Evolutionary conservation across 148 eudicot genomes (phyloP).

Genomic region (Chenopodium formosanum): DNA sequence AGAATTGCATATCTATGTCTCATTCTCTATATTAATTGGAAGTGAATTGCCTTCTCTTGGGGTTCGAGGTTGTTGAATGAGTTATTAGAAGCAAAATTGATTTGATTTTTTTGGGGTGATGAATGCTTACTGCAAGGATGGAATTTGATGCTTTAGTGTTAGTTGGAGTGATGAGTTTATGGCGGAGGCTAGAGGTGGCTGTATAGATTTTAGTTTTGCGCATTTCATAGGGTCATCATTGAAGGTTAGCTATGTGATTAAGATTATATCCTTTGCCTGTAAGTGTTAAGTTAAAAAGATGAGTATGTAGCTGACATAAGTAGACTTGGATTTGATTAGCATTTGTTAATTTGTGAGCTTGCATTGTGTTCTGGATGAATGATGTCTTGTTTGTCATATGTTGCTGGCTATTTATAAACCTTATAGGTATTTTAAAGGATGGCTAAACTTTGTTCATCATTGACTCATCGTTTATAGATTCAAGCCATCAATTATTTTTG

Average conservation of each 20-base stretch:
- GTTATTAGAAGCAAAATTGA: not conserved
- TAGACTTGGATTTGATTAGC: not conserved
- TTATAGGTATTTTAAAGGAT: not conserved
- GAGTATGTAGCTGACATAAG: not conserved
- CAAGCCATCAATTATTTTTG: not conserved
- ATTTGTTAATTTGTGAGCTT: not conserved
- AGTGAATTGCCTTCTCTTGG: not conserved
- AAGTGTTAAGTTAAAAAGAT: not conserved
- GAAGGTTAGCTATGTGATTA: not conserved
- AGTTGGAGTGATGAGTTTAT: not conserved
- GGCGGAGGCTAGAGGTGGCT: not conserved
- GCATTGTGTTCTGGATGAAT: not conserved
- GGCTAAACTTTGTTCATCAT: not conserved
- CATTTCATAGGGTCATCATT: not conserved
- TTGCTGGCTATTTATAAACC: not conserved
- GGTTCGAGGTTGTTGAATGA: constrained; percentile 1
- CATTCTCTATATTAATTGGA: not conserved
- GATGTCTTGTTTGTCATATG: not conserved
- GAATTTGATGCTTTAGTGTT: not conserved
- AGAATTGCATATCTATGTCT: not conserved
- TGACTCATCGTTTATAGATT: not conserved
- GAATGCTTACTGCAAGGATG: not conserved
- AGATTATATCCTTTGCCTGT: not conserved
- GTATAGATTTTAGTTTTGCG: not conserved
- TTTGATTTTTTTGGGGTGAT: too few species aligned